Percentiles rank a stretch among this genome's conserved stretches.
These are phyloP conservation scores for Volvariella surrecta DNA, from an alignment of 1,284 basidiomycete genomes.

Conservation along the genomic window DNA sequence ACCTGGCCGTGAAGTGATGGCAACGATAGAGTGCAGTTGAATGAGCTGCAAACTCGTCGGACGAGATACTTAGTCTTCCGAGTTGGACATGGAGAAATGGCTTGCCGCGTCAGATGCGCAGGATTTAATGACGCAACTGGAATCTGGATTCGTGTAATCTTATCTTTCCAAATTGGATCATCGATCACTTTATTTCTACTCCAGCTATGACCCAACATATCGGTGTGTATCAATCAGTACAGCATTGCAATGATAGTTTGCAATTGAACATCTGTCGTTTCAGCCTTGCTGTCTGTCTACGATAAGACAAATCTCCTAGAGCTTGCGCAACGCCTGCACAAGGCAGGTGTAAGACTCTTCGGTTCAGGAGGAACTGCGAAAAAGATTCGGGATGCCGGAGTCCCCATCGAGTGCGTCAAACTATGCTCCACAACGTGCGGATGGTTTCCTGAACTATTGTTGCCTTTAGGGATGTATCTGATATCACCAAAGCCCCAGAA, in stretches of 20 bases:
- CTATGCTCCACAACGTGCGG: constrained; percentile 1
- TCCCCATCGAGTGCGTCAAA: constrained; percentile 76
- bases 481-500: constrained; percentile 98
- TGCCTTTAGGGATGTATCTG: constrained; percentile 81
- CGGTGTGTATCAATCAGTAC: constrained; percentile 11
- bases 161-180: too few species aligned
- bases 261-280: not conserved
- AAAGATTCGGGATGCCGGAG: constrained; percentile 90
- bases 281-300: constrained; percentile 93
- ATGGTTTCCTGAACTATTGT: not conserved
- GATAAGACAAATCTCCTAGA: constrained; percentile 92
- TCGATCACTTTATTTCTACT: too few species aligned
- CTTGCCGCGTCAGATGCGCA: too few species aligned
- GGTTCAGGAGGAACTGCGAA: constrained; percentile 98
- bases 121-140: too few species aligned
- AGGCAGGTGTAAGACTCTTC: constrained; percentile 80
- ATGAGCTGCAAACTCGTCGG: too few species aligned
- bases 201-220: constrained; percentile 19
- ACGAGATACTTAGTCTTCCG: too few species aligned
- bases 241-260: not conserved
- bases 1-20: too few species aligned
- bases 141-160: too few species aligned
- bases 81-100: too few species aligned
- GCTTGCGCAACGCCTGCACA: constrained; percentile 78
- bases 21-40: too few species aligned